Evolutionary conservation across 2,329 filamentous ascomycete species (phyloP).

Genomic region (Diaporthe nobilis): DNA sequence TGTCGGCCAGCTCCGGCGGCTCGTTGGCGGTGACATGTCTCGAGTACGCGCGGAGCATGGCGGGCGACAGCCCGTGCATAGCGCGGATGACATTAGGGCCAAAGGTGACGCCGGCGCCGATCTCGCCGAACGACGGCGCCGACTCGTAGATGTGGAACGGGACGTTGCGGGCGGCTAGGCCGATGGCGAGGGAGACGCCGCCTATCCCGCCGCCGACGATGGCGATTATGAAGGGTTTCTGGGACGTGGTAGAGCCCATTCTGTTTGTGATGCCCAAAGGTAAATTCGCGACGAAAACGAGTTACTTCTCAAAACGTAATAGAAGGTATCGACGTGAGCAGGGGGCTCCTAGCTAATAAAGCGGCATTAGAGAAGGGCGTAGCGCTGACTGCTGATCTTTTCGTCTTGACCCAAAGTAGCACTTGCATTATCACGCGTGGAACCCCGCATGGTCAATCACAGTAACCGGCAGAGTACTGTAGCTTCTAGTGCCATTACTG

Average conservation of each 20-base stretch:
- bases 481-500: neutral
- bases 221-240: slow-evolving; percentile 54
- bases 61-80: slow-evolving; percentile 66
- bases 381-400: slow-evolving; percentile 13
- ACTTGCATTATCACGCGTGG: neutral
- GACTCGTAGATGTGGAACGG: slow-evolving; percentile 68
- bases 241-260: neutral
- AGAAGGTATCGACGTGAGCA: neutral
- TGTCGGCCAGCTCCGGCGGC: slow-evolving; percentile 31
- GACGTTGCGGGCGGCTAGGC: slow-evolving; percentile 54
- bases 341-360: neutral
- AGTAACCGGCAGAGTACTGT: neutral
- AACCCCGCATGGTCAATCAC: slow-evolving; percentile 21
- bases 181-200: slow-evolving; percentile 67
- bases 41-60: slow-evolving; percentile 58
- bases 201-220: slow-evolving; percentile 73
- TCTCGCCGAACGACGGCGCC: slow-evolving; percentile 67
- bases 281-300: too few relatives aligned
- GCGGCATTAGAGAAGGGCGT: neutral
- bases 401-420: neutral
- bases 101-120: slow-evolving; percentile 70
- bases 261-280: too few relatives aligned
- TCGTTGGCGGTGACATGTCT: slow-evolving; percentile 48
- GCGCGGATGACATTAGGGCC: slow-evolving; percentile 68
- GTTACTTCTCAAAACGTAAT: neutral